Base-by-base conservation (phyloP, 2,329 filamentous ascomycete genomes). In the Microthyrium microscopicum region DNA sequence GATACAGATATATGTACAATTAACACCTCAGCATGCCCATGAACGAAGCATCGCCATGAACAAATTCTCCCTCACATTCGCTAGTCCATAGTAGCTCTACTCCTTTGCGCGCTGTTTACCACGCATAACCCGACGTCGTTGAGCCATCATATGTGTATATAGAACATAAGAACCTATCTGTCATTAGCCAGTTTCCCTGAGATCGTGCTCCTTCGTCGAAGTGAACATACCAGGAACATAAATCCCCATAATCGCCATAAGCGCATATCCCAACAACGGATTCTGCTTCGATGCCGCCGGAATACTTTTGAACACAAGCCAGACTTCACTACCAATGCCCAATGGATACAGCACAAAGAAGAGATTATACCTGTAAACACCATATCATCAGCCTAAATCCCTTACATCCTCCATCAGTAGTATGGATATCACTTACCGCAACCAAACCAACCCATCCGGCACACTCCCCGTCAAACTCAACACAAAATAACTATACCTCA, bases 311-410 rank as follows among this genome's bases (percentile, higher is more conserved):
- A 73, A 82, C 33, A 95, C 74, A 47, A 94, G 66, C 56, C 68
- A 72, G 47, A 78, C 81, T 66, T 98, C 89, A 58, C 80, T 89
- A 26, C 69, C 64, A 49, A 95, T 94, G 26, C 89, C 89, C 39
- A 95, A 53, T 1, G 89, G 89, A 57, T 98, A 98, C 16, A 98
- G 69, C 24, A 94, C 60, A 47, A 82, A 83, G 58, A 98, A 98
- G 5, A 81, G 84, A 55, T 91, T 93, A 58, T 94, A 73, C 29
- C n/a, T 33, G 18, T 20, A 9, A 25, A 9, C 13, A 6, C 7
- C 20, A n/a, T 31, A 30, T 8, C 8, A 8, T 33, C 28, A 17
- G 11, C 18, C n/a, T n/a, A n/a, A n/a, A n/a, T n/a, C n/a, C n/a
- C n/a, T n/a, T n/a, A n/a, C n/a, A n/a, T n/a, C n/a, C n/a, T n/a